These are phyloP conservation scores for Sporisorium graminicola DNA, from an alignment of 1,284 basidiomycete species.

Conservation along the genomic window DNA sequence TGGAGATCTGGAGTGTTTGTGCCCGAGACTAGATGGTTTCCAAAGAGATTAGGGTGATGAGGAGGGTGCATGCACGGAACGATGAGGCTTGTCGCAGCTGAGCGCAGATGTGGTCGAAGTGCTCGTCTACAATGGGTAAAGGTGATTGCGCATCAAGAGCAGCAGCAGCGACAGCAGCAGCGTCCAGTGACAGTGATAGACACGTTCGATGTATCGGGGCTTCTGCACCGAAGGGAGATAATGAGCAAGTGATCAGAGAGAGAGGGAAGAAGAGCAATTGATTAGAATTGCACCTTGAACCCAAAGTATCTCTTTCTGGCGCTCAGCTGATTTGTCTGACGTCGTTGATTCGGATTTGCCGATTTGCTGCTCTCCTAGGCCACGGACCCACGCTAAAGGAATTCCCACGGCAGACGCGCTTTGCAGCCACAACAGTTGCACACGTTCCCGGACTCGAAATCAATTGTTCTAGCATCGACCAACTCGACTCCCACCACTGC, in stretches of 20 bases:
- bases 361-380: neutral
- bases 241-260: too few relatives aligned
- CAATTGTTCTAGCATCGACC: neutral
- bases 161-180: neutral
- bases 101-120: neutral
- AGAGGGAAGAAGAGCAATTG: too few relatives aligned
- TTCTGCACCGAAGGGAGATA: neutral
- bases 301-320: too few relatives aligned
- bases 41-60: conserved; percentile 3
- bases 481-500: neutral
- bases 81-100: neutral
- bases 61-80: conserved; percentile 27
- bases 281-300: neutral
- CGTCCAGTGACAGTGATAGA: neutral
- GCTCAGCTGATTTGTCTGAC: neutral
- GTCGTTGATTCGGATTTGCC: neutral
- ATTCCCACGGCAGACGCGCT: neutral
- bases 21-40: conserved; percentile 10
- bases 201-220: too few relatives aligned
- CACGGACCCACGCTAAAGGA: neutral
- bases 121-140: conserved; percentile 7
- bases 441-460: neutral
- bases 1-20: neutral
- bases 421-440: neutral
- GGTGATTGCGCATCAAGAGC: neutral